Percentiles rank a stretch among this genome's conserved stretches.
These are phyloP conservation scores for Penstemon barbatus DNA, from an alignment of 257 asterid species.

Conservation along the genomic window DNA sequence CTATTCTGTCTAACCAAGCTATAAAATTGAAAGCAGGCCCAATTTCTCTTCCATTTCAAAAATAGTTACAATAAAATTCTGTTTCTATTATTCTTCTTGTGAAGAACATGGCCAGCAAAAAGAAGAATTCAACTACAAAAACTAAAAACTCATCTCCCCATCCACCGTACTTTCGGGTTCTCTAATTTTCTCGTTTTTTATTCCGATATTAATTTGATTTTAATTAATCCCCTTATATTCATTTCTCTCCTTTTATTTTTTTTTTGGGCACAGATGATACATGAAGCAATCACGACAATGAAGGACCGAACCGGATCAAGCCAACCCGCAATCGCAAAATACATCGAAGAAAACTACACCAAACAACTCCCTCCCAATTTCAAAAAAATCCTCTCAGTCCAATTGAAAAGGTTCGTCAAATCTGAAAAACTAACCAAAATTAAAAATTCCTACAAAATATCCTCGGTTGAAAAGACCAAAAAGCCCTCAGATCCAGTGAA, in stretches of 20 bases:
- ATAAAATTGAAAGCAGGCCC: too few relatives aligned
- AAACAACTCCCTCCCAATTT: conserved; percentile 50
- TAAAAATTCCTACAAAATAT: conserved; percentile 52
- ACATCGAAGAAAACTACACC: conserved; percentile 43
- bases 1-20: too few relatives aligned
- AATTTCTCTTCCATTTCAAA: too few relatives aligned
- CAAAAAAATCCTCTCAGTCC: conserved; percentile 43
- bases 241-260: background rate
- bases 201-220: background rate
- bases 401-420: conserved; percentile 53
- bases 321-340: conserved; percentile 66
- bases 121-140: conserved; percentile 34
- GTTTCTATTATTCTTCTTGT: too few relatives aligned
- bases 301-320: conserved; percentile 63
- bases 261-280: conserved; percentile 41
- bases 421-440: conserved; percentile 48
- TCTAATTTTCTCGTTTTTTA: background rate
- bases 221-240: background rate
- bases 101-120: conserved; percentile 36
- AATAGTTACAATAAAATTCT: too few relatives aligned
- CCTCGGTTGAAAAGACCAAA: conserved; percentile 32
- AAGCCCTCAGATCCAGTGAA: conserved; percentile 7
- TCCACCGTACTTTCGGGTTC: conserved; percentile 55
- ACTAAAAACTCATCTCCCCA: conserved; percentile 30
- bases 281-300: conserved; percentile 55